Conservation (phyloP, 2,329 filamentous ascomycete genomes). For the Neocatenulostroma microsporum region DNA sequence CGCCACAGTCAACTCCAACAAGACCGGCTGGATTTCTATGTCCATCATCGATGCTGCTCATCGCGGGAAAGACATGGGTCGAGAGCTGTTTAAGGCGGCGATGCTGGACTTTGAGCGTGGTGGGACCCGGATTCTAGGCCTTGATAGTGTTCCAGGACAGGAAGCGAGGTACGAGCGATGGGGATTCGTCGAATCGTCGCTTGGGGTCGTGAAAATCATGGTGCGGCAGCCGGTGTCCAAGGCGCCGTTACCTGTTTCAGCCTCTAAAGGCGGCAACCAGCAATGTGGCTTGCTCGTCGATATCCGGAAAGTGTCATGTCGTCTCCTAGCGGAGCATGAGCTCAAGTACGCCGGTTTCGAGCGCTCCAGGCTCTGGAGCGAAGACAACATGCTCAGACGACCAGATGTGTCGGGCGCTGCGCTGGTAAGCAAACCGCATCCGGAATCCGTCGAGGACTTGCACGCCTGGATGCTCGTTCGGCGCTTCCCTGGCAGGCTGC, state of each 20-base stretch:
- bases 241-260: conserved; percentile 8
- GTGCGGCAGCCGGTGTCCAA: conserved; percentile 13
- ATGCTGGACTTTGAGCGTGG: conserved; percentile 19
- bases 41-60: conserved; percentile 28
- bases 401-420: conserved; percentile 25
- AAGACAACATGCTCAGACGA: conserved; percentile 23
- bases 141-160: conserved; percentile 33
- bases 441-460: conserved; percentile 13
- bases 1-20: conserved; percentile 28
- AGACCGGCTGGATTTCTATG: conserved; percentile 33
- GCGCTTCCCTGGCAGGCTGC: conserved; percentile 25
- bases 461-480: conserved; percentile 28
- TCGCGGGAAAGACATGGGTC: conserved; percentile 29
- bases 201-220: conserved; percentile 26
- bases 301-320: conserved; percentile 19
- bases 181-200: conserved; percentile 24
- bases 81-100: conserved; percentile 25
- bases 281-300: conserved; percentile 7
- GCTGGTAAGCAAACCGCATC: conserved; percentile 10
- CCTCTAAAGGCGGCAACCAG: neutral
- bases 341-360: conserved; percentile 28
- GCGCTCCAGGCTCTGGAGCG: conserved; percentile 26
- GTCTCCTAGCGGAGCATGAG: conserved; percentile 23
- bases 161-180: conserved; percentile 29
- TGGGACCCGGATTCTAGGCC: conserved; percentile 22